A percentile compares a stretch with the other conserved stretches of the same genome.
Conservation (phyloP, 345 rosid genomes). For the Hirschfeldia incana region DNA sequence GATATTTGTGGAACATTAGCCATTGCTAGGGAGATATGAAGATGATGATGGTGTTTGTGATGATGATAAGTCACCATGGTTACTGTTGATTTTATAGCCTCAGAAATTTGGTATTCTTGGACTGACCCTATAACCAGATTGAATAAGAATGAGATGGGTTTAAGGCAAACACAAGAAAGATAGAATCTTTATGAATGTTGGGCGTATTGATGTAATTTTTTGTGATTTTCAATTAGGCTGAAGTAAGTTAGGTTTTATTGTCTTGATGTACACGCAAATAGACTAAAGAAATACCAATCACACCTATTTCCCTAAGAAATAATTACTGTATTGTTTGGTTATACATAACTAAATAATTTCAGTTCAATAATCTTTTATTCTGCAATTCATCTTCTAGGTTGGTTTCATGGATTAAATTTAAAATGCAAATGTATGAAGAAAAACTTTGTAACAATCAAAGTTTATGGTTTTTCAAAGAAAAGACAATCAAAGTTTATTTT, state of each 20-base stretch:
- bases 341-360: neutral
- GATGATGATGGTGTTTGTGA: neutral
- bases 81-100: slow-evolving; percentile 21
- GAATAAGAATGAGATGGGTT: neutral
- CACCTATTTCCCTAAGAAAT: neutral
- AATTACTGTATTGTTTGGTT: neutral
- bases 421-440: neutral
- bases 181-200: slow-evolving; percentile 18
- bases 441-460: neutral
- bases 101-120: slow-evolving; percentile 1
- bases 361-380: neutral
- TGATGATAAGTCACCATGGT: neutral
- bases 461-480: too few relatives aligned
- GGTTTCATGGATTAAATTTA: neutral
- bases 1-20: slow-evolving; percentile 25
- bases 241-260: neutral
- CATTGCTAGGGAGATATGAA: slow-evolving; percentile 15
- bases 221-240: neutral
- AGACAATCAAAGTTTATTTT: neutral
- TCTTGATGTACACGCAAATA: neutral
- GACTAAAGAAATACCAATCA: neutral
- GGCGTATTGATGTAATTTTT: neutral
- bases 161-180: slow-evolving; percentile 8
- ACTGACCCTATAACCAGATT: neutral
- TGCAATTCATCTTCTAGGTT: neutral